phyloP scores from a whole-genome alignment of 805 yeast genomes.

The Nakazawaea populi region DNA sequence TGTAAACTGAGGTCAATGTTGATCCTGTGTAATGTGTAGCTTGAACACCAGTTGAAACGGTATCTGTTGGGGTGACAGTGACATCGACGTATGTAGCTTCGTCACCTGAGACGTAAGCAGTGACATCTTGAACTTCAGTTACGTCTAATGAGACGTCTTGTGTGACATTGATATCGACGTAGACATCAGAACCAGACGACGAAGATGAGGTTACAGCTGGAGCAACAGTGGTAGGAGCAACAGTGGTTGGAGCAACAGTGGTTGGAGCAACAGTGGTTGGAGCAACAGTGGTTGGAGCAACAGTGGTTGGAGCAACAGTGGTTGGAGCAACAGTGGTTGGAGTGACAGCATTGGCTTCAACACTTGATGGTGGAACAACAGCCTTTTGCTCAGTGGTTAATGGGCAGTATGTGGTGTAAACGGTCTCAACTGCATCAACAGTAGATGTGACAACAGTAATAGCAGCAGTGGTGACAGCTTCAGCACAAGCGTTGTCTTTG shows the following conservation, averaged over 20 bases:
- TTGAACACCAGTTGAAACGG: conserved; percentile 17
- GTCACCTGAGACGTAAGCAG: conserved; percentile 18
- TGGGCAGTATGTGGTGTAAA: conserved; percentile 35
- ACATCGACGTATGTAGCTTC: conserved; percentile 10
- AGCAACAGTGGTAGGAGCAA: conserved; percentile 14
- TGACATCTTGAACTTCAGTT: conserved; percentile 18
- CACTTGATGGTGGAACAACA: too few relatives aligned
- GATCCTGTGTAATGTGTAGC: conserved; percentile 21
- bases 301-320: too few relatives aligned
- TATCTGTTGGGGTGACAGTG: conserved; percentile 11
- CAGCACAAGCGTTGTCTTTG: conserved; percentile 14
- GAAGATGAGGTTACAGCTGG: conserved; percentile 8
- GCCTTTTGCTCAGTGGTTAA: conserved; percentile 9
- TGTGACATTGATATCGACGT: conserved; percentile 10
- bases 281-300: too few relatives aligned
- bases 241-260: too few relatives aligned
- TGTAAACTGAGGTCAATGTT: conserved; percentile 22
- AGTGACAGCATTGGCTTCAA: too few relatives aligned
- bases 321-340: too few relatives aligned
- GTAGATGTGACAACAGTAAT: conserved; percentile 24
- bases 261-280: too few relatives aligned
- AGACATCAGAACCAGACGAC: conserved; percentile 14
- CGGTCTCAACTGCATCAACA: conserved; percentile 27
- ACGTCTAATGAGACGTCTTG: conserved; percentile 8
- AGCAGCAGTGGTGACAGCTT: conserved; percentile 18